Percentiles rank a stretch among this genome's conserved stretches.
Conservation (phyloP, 2,329 filamentous ascomycete species). For the Nannizziopsis arthrosporioides region DNA sequence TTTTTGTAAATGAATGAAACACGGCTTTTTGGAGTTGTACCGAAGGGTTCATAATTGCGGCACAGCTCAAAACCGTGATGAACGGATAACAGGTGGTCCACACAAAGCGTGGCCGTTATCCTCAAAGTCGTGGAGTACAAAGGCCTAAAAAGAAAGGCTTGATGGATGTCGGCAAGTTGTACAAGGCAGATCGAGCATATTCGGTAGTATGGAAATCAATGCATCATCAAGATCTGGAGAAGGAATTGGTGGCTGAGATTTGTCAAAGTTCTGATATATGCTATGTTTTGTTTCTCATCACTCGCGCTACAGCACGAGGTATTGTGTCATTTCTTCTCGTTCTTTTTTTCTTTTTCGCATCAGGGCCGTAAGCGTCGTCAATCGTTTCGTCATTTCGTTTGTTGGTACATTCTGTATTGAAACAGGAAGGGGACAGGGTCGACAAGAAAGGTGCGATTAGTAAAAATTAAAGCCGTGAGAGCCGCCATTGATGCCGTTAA, state of each 20-base stretch:
- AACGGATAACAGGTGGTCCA: background rate
- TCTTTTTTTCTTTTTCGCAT: conserved; percentile 5
- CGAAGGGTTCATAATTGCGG: conserved; percentile 1
- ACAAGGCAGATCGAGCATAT: conserved; percentile 1
- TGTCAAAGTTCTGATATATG: conserved; percentile 7
- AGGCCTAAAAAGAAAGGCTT: conserved; percentile 1
- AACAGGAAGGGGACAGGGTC: conserved; percentile 5
- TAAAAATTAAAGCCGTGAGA: conserved; percentile 12
- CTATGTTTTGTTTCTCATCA: background rate
- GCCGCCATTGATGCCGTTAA: conserved; percentile 15
- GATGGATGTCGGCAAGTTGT: conserved; percentile 5
- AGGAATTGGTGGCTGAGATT: conserved; percentile 1
- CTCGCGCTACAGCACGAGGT: background rate
- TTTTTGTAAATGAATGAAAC: conserved; percentile 2
- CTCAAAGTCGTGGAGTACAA: conserved; percentile 3
- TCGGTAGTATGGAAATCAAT: background rate
- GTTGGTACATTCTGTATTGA: conserved; percentile 11
- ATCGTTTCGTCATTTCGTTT: conserved; percentile 9
- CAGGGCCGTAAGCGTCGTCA: conserved; percentile 10
- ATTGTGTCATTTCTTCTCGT: conserved; percentile 5
- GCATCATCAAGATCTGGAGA: conserved; percentile 10
- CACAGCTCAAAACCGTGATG: conserved; percentile 1
- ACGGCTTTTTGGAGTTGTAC: background rate
- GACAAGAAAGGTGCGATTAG: conserved; percentile 6
- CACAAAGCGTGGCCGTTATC: background rate